Conservation (phyloP, 2,329 filamentous ascomycete species). For the Phoma herbarum region DNA sequence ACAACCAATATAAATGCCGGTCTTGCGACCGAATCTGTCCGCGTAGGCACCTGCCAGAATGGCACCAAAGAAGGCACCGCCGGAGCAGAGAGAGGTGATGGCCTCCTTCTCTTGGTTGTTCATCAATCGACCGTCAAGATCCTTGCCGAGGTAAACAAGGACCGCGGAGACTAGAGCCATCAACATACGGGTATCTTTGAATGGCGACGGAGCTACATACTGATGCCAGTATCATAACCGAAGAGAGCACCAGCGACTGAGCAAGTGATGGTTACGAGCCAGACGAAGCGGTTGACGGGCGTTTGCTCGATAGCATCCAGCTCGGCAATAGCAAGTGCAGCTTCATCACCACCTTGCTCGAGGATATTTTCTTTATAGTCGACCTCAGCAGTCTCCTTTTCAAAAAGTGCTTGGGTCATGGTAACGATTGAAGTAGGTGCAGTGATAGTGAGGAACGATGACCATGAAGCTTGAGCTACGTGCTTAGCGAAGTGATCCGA, state of each 20-base stretch:
- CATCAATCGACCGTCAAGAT: slow-evolving; percentile 52
- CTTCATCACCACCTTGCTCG: no score
- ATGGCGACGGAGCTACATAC: not conserved
- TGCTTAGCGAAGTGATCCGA: slow-evolving; percentile 3
- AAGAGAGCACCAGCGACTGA: slow-evolving; percentile 46
- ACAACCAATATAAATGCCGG: slow-evolving; percentile 52
- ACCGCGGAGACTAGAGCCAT: slow-evolving; percentile 59
- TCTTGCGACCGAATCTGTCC: slow-evolving; percentile 52
- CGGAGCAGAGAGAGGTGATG: slow-evolving; percentile 62
- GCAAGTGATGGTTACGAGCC: slow-evolving; percentile 13
- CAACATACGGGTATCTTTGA: not conserved
- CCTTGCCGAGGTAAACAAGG: slow-evolving; percentile 52
- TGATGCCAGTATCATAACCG: slow-evolving; percentile 50
- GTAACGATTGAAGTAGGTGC: slow-evolving; percentile 4
- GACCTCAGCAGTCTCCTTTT: no score
- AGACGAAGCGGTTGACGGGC: slow-evolving; percentile 11
- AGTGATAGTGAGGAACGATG: slow-evolving; percentile 3
- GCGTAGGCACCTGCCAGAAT: slow-evolving; percentile 40
- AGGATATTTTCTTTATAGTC: no score
- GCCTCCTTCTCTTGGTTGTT: slow-evolving; percentile 59
- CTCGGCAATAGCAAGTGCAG: slow-evolving; percentile 12
- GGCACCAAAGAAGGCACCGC: slow-evolving; percentile 58
- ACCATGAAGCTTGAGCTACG: slow-evolving; percentile 1
- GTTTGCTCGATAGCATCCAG: slow-evolving; percentile 19
- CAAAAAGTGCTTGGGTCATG: no score